These are phyloP conservation scores for Taiozyma onychis DNA, from an alignment of 1,139 yeast genomes.

Conservation along the genomic window DNA sequence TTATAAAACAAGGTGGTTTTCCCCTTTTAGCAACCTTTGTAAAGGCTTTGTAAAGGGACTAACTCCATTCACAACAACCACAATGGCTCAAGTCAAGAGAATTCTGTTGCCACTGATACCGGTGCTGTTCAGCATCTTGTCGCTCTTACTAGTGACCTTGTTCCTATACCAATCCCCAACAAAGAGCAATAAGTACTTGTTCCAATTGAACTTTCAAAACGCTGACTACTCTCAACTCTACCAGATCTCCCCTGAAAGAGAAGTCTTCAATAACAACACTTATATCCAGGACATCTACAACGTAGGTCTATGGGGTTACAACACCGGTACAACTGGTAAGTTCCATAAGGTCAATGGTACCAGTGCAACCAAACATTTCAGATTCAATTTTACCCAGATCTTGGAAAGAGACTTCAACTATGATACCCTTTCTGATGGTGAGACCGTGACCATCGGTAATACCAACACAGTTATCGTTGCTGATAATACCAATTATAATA, in stretches of 20 bases:
- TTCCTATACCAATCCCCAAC: neutral
- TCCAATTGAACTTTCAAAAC: neutral
- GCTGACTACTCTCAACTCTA: neutral
- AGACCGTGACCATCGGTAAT: neutral
- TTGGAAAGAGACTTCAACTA: neutral
- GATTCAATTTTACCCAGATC: neutral
- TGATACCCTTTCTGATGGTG: neutral
- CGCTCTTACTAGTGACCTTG: neutral
- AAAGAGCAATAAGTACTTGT: neutral
- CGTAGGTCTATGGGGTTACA: neutral
- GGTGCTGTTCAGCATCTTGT: neutral
- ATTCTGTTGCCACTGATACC: neutral
- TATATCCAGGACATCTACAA: neutral
- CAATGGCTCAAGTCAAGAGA: constrained; percentile 35
- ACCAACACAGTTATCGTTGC: neutral
- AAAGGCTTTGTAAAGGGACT: no score
- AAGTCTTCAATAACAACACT: neutral
- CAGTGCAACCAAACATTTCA: neutral
- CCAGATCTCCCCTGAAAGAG: neutral
- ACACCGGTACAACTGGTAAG: neutral
- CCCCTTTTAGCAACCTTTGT: no score
- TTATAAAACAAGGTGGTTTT: no score
- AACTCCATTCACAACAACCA: neutral
- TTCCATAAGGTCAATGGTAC: neutral
- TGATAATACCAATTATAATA: neutral